These are phyloP conservation scores for Trichothecium sympodiale DNA, from an alignment of 2,329 filamentous ascomycete genomes.

Conservation along the genomic window DNA sequence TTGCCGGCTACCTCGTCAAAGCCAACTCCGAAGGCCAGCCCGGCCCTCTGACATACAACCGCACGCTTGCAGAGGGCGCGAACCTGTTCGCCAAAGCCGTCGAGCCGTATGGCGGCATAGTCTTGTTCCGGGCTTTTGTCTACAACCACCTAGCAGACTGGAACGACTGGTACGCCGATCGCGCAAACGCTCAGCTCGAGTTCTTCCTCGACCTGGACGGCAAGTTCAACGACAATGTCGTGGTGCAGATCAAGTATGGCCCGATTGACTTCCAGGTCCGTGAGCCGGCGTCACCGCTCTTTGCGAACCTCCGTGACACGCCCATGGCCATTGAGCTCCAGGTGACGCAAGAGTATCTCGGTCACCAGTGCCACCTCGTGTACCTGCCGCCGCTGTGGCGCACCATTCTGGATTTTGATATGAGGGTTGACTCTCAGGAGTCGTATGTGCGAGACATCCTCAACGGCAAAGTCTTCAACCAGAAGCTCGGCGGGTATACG, in stretches of 20 bases:
- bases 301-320: conserved; percentile 36
- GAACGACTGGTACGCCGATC: conserved; percentile 52
- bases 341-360: conserved; percentile 59
- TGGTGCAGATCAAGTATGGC: conserved; percentile 64
- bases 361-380: conserved; percentile 58
- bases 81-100: conserved; percentile 55
- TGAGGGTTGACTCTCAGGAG: conserved; percentile 44
- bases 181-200: conserved; percentile 58
- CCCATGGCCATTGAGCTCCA: conserved; percentile 51
- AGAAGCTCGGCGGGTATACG: conserved; percentile 48
- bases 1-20: conserved; percentile 60
- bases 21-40: conserved; percentile 64
- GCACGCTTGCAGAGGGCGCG: conserved; percentile 56
- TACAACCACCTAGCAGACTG: conserved; percentile 48
- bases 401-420: conserved; percentile 54
- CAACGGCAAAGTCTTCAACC: conserved; percentile 46
- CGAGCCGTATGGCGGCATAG: conserved; percentile 45
- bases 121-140: conserved; percentile 65
- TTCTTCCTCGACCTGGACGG: conserved; percentile 55
- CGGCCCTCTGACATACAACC: conserved; percentile 57
- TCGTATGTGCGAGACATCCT: conserved; percentile 51
- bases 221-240: conserved; percentile 57
- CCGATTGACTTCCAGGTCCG: conserved; percentile 54
- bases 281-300: conserved; percentile 52
- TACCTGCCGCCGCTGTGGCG: conserved; percentile 61